Percentiles rank a stretch among this genome's conserved stretches.
These are phyloP conservation scores for Cyclaneusma minus DNA, from an alignment of 2,329 filamentous ascomycete genomes.

Conservation along the genomic window DNA sequence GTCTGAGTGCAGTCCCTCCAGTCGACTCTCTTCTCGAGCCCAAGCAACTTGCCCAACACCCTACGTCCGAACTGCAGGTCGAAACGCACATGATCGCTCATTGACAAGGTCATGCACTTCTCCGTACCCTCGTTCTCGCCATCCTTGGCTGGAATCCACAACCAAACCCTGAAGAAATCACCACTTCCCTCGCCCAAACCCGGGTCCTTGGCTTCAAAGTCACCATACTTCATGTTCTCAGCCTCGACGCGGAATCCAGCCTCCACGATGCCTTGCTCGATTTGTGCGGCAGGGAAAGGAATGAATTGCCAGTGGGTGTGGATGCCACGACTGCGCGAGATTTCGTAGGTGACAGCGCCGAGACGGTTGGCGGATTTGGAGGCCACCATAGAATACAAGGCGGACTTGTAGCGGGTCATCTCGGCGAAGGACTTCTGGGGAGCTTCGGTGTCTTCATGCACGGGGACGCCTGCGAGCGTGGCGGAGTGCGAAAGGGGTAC, in stretches of 20 bases:
- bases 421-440: slow-evolving; percentile 50
- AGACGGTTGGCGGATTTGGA: slow-evolving; percentile 38
- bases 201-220: slow-evolving; percentile 32
- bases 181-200: slow-evolving; percentile 33
- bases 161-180: slow-evolving; percentile 72
- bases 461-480: slow-evolving; percentile 52
- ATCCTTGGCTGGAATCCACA: slow-evolving; percentile 45
- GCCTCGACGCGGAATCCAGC: slow-evolving; percentile 81
- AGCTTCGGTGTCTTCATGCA: slow-evolving; percentile 33
- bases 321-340: slow-evolving; percentile 65
- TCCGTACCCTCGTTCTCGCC: slow-evolving; percentile 31
- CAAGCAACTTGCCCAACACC: slow-evolving; percentile 77
- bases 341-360: slow-evolving; percentile 83
- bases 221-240: slow-evolving; percentile 49
- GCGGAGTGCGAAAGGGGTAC: slow-evolving; percentile 75
- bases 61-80: slow-evolving; percentile 81
- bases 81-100: slow-evolving; percentile 60
- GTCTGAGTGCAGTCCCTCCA: slow-evolving; percentile 79
- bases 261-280: slow-evolving; percentile 63
- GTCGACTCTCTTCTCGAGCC: slow-evolving; percentile 59
- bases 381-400: slow-evolving; percentile 69
- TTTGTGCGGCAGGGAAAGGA: slow-evolving; percentile 52
- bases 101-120: slow-evolving; percentile 57
- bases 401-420: slow-evolving; percentile 66
- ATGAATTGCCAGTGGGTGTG: slow-evolving; percentile 93